A percentile compares a stretch with the other conserved stretches of the same genome.
These are phyloP conservation scores for Neofusicoccum cordaticola DNA, from an alignment of 2,329 filamentous ascomycete genomes.

Conservation along the genomic window DNA sequence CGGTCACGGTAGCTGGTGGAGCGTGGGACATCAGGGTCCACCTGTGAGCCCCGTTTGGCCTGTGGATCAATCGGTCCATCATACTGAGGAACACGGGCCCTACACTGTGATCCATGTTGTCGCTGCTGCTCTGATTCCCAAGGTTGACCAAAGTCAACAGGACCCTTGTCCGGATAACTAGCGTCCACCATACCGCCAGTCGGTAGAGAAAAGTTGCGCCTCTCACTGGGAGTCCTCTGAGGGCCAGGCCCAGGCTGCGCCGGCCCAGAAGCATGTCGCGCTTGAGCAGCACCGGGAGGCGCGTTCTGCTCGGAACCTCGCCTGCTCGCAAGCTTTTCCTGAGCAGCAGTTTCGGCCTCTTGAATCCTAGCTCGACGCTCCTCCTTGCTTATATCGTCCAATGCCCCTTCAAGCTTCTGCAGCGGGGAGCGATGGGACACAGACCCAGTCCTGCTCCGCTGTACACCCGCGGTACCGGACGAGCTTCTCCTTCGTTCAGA, in stretches of 20 bases:
- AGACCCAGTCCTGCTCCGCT: slow-evolving; percentile 46
- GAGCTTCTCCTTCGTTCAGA: slow-evolving; percentile 20
- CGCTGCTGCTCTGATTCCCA: not conserved
- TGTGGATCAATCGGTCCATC: slow-evolving; percentile 17
- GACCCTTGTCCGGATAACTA: slow-evolving; percentile 2
- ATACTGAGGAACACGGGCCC: not conserved
- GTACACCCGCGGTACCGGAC: slow-evolving; percentile 20
- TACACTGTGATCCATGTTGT: not conserved
- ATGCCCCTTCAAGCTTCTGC: slow-evolving; percentile 85
- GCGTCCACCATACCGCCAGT: slow-evolving; percentile 9
- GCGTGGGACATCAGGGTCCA: not conserved
- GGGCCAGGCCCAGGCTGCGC: not conserved
- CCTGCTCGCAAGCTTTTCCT: slow-evolving; percentile 53
- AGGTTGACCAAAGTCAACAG: slow-evolving; percentile 1
- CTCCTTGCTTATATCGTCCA: slow-evolving; percentile 92
- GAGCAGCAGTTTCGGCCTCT: slow-evolving; percentile 72
- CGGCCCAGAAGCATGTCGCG: slow-evolving; percentile 1
- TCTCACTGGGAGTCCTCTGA: not conserved
- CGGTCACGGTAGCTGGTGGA: slow-evolving; percentile 31
- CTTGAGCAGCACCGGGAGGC: not conserved
- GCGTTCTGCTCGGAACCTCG: slow-evolving; percentile 9
- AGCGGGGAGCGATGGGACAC: slow-evolving; percentile 84
- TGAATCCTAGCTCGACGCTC: slow-evolving; percentile 84
- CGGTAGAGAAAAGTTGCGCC: slow-evolving; percentile 5
- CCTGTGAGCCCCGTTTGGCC: not conserved